A percentile compares a stretch with the other conserved stretches of the same genome.
phyloP scores from a whole-genome alignment of 495 filamentous ascomycete species.

The Hypoxylon subgilvum region DNA sequence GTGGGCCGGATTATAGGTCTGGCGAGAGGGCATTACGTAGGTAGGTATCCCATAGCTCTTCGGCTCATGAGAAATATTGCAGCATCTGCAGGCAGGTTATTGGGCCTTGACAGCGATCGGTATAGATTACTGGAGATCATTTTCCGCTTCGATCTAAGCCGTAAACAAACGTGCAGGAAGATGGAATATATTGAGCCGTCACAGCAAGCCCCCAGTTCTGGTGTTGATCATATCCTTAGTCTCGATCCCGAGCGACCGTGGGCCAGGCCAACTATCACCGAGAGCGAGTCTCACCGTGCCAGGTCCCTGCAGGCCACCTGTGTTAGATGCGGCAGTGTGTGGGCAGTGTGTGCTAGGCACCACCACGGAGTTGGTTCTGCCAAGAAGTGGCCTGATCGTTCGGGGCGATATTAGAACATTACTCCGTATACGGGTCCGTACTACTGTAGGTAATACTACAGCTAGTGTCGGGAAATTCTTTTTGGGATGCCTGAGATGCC shows the following conservation, averaged over 20 bases:
- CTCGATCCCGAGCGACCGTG: background rate
- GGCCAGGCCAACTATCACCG: background rate
- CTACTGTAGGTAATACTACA: too few species aligned
- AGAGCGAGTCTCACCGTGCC: background rate
- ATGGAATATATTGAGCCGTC: background rate
- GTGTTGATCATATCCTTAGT: background rate
- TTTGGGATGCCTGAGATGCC: background rate
- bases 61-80: background rate
- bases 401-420: background rate
- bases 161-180: background rate
- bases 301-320: background rate
- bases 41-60: background rate
- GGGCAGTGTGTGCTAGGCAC: background rate
- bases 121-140: background rate
- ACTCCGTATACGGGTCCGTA: background rate
- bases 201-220: background rate
- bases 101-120: background rate
- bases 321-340: background rate
- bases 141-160: background rate
- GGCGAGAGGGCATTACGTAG: background rate
- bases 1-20: background rate
- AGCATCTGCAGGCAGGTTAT: background rate
- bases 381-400: background rate
- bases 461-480: background rate
- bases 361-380: background rate